Base-by-base conservation (phyloP, 495 filamentous ascomycete genomes). In the Podospora fimiseda region DNA sequence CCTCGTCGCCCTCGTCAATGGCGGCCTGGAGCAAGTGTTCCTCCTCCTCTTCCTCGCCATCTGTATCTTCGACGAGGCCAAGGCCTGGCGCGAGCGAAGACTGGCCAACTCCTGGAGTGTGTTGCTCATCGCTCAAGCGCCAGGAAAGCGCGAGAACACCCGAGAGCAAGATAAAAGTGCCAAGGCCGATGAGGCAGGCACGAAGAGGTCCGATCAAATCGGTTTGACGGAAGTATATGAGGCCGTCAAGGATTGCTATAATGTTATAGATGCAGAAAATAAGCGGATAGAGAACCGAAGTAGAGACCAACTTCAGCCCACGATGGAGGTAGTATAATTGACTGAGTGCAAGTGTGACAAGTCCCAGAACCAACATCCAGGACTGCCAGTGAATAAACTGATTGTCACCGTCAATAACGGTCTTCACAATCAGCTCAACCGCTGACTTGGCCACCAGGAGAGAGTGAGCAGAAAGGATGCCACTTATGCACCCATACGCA, bases 211-310 rank as follows among this genome's bases (percentile, higher is more conserved):
- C 76, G 39, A 99, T 80, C 48, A 88, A 80, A 27, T 86, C 84
- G 23, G 85, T 85, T 70, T 99, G 94, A 43, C 81, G 80, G 74
- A 97, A 99, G 69, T 99, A 99, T 48, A 99, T 93, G 48, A 99
- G 75, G 15, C 93, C 93, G 70, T 99, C 94, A 54, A 97, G 74
- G 58, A 97, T 99, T 53, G 93, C 94, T 57, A 96, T 92, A 59
- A 99, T 96, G 76, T 99, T 99, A 75, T 97, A 99, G 56, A 96
- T 84, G 80, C 93, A 99, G 71, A 99, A 99, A 33, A 96, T 90
- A 61, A 97, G 86, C 5, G 93, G 93, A 72, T 99, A 99, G 59
- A 99, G 80, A 46, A 99, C 83, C 70, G 89, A 95, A 15, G 93
- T 97, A 48, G 90, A 96, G 67, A 92, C 90, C 38, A 97, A 76